Evolutionary conservation across 2,329 filamentous ascomycete species (phyloP), one percentile per base, ranked within the genome.

Genomic region (Claviceps purpurea): DNA sequence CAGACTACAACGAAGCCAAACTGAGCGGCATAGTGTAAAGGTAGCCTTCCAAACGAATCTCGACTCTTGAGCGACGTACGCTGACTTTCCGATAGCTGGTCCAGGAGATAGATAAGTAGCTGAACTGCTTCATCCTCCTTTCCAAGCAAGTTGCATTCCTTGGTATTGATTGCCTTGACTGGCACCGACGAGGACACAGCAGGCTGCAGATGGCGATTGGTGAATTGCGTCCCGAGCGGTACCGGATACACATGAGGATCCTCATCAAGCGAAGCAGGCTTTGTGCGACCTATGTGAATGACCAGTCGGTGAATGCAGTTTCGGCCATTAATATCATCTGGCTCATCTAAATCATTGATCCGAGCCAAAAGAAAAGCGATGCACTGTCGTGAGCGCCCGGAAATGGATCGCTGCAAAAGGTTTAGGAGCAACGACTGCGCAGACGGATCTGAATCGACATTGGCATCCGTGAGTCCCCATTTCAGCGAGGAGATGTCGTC

Each of bases 1-100:
- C 89, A 95, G 10, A 96, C 84, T n/a, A 89, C 80, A 3, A 93
- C 87, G 60, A 96, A 89, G 2, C 93, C 93, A 63, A 94, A 95
- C 64, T 97, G 89, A 0, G 93, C 91, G 2, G 89, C 89, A 64
- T 96, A 96, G 65, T 97, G 91, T 11, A 97, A 74, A 1, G 91
- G 89, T 14, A 91, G 77, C 4, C 91, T 85, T 2, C 89, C 90
- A 55, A 91, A 86, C 0, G 82, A 76, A 67, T 97, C 91, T 54
- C 77, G 81, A 13, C 79, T 78, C 49, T 77, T 72, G 11, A 97
- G 71, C 0, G 85, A 84, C 13, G 65, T 57, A 11, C 84, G 79
- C 59, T 97, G 91, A 10, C 77, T 71, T 0, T 78, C 74, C 11
- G 73, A 77, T 7, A 98, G 74, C 30, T 76, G 73, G 47, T 89